Base-by-base conservation (phyloP, 2,329 filamentous ascomycete genomes). In the Elsinoe necatrix region DNA sequence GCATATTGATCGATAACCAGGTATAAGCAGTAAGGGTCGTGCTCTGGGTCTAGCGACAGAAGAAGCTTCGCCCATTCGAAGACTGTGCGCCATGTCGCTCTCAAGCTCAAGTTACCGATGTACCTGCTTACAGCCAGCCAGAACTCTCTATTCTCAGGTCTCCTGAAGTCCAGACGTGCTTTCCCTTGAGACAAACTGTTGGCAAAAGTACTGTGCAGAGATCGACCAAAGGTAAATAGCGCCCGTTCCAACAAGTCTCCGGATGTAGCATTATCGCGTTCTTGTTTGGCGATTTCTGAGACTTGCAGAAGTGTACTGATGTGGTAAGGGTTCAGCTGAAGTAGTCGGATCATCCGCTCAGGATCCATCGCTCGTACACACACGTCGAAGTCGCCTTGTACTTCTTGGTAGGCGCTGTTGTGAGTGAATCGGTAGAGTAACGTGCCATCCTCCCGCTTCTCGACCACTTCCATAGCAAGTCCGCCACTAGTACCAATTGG, bases 261-360 rank as follows among this genome's bases (percentile, higher is more conserved):
- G 0, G 92, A 85, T 3, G 93, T 81, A 0, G 91, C 83, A 68
- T 90, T 85, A 67, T 97, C 93, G 55, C 89, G 83, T 67, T 96
- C 89, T 62, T 95, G 87, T 68, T 93, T 92, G 11, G 90, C 90
- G 51, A 97, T 87, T 68, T 89, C 89, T 60, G 89, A 95, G 25
- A 95, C 90, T 68, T 96, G 91, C 20, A 97, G 83, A n/a, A 97
- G 80, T 1, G 89, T 91, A 1, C 89, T 93, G 62, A 97, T 86
- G 68, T 97, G 91, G 69, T 96, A 97, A 2, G 92, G 87, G 64
- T 89, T 84, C 63, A 78, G 76, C 60, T 82, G 80, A 1, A 97
- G 76, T 54, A 93, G 80, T 34, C 84, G 75, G 41, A 97, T 83
- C 73, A 98, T 81, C 56, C 84, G 79, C 71, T 95, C 85, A 3